Conservation (phyloP, 495 filamentous ascomycete species). For the Cercophora sp. region DNA sequence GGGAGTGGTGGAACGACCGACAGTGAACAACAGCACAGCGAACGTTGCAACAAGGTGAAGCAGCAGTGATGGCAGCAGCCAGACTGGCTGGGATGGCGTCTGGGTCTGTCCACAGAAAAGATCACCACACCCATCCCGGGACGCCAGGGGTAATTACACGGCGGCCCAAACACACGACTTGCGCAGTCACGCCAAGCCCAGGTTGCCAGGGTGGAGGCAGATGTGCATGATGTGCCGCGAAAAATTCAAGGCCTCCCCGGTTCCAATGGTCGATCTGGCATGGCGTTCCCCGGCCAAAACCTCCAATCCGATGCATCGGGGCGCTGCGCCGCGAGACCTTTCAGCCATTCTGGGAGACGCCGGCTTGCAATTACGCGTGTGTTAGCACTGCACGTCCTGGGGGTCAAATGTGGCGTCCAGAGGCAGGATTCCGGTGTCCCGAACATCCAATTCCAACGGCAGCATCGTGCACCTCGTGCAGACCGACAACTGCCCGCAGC, state of each 20-base stretch:
- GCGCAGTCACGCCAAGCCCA: constrained; percentile 4
- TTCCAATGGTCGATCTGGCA: constrained; percentile 14
- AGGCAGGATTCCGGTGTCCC: too few relatives aligned
- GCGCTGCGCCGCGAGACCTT: neutral
- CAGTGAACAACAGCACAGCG: constrained; percentile 8
- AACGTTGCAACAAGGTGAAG: constrained; percentile 10
- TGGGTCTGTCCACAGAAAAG: constrained; percentile 17
- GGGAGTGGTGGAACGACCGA: constrained; percentile 21
- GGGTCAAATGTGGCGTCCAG: neutral
- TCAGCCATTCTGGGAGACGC: too few relatives aligned
- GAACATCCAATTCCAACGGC: neutral
- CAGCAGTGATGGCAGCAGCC: constrained; percentile 8
- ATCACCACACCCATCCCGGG: constrained; percentile 4
- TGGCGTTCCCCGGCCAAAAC: constrained; percentile 14
- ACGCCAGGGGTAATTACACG: constrained; percentile 8
- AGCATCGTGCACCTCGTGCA: too few relatives aligned
- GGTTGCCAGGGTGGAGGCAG: constrained; percentile 9
- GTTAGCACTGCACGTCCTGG: neutral
- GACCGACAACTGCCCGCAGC: too few relatives aligned
- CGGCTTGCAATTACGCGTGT: neutral
- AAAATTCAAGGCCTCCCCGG: constrained; percentile 24
- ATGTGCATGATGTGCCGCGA: constrained; percentile 30
- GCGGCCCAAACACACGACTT: neutral
- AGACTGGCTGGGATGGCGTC: neutral
- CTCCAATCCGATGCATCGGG: neutral